Evolutionary conservation across 2,329 filamentous ascomycete genomes (phyloP).

Genomic region (Blastomyces parvus): DNA sequence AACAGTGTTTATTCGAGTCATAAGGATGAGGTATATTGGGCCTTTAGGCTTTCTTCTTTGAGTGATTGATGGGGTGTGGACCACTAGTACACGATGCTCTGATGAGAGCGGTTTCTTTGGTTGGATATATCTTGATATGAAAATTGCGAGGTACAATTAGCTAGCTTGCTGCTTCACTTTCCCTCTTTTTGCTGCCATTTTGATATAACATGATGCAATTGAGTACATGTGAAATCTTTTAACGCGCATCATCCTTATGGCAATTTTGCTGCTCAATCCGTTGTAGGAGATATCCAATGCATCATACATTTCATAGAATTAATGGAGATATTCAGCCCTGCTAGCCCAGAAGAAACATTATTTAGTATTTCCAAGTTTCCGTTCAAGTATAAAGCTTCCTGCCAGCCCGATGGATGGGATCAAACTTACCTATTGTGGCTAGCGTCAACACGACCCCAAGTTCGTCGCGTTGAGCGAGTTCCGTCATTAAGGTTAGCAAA

Average conservation of each 20-base stretch:
- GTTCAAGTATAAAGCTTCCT: no score
- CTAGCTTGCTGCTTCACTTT: background rate
- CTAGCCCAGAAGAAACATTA: background rate
- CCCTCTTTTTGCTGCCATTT: background rate
- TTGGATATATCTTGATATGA: background rate
- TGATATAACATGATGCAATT: background rate
- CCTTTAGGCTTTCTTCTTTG: background rate
- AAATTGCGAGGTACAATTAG: background rate
- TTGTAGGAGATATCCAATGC: background rate
- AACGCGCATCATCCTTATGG: background rate
- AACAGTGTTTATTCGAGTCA: conserved; percentile 13
- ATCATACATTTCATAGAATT: background rate
- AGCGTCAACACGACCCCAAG: background rate
- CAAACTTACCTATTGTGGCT: conserved; percentile 1
- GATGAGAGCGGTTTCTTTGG: background rate
- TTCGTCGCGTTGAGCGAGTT: background rate
- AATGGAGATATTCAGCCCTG: background rate
- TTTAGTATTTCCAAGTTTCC: no score
- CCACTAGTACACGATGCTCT: background rate
- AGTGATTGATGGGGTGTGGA: background rate
- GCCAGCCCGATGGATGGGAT: no score
- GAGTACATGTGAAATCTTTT: background rate
- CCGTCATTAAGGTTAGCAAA: no score
- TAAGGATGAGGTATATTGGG: background rate
- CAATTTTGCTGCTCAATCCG: background rate